Evolutionary conservation across 2,329 filamentous ascomycete species (phyloP).

Genomic region (Colletotrichum scovillei): DNA sequence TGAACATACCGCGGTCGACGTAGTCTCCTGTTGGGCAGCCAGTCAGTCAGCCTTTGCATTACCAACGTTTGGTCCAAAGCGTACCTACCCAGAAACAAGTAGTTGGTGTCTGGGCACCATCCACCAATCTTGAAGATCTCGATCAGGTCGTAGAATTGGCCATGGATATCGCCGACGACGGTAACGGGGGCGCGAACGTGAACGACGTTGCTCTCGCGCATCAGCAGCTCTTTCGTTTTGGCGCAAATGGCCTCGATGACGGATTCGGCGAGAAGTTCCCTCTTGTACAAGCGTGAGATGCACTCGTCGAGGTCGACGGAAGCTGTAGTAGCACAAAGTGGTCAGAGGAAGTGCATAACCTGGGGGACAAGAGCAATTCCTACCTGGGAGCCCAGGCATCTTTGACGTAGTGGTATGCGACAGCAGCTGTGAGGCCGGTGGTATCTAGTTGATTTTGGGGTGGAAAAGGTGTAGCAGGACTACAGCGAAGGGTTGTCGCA

Average conservation of each 20-base stretch:
- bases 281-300: constrained; percentile 95
- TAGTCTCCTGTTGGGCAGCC: constrained; percentile 78
- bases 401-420: constrained; percentile 42
- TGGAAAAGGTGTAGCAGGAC: neutral
- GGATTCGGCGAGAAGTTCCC: constrained; percentile 95
- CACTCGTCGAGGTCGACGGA: constrained; percentile 99
- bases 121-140: constrained; percentile 99
- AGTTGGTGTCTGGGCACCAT: constrained; percentile 97
- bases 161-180: constrained; percentile 98
- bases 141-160: constrained; percentile 98
- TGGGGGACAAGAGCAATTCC: constrained; percentile 28
- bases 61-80: constrained; percentile 19
- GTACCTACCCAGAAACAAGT: constrained; percentile 95
- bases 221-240: constrained; percentile 97
- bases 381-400: constrained; percentile 70
- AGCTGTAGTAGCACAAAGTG: constrained; percentile 60
- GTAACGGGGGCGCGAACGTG: constrained; percentile 96
- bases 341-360: constrained; percentile 10
- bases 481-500: neutral
- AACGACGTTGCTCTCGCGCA: constrained; percentile 99
- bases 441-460: neutral
- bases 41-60: constrained; percentile 20
- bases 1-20: constrained; percentile 98
- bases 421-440: neutral
- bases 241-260: constrained; percentile 99